A percentile compares a stretch with the other conserved stretches of the same genome.
Conservation (phyloP, 768 basidiomycete species). For the Kwoniella botswanensis region DNA sequence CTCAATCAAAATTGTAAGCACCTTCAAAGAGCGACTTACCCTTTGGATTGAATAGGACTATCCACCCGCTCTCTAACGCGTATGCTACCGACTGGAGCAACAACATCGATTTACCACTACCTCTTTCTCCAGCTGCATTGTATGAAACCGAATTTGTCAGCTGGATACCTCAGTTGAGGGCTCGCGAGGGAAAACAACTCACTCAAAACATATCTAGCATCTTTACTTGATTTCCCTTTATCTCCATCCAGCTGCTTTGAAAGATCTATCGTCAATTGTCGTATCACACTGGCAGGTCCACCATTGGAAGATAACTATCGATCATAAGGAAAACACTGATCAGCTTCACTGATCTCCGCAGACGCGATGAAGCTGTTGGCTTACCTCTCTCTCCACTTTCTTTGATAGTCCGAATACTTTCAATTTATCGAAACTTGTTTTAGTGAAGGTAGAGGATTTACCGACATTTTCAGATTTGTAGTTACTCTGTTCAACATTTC, state of each 20-base stretch:
- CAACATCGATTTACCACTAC: constrained; percentile 80
- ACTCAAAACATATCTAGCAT: constrained; percentile 71
- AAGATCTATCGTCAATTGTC: constrained; percentile 69
- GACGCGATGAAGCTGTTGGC: constrained; percentile 35
- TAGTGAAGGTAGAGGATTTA: constrained; percentile 37
- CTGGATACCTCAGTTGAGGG: constrained; percentile 10
- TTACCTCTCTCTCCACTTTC: constrained; percentile 72
- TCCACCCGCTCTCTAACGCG: constrained; percentile 70
- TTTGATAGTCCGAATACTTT: constrained; percentile 74
- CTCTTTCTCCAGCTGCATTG: constrained; percentile 69
- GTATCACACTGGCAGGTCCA: constrained; percentile 71
- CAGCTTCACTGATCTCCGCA: constrained; percentile 56
- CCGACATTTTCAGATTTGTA: constrained; percentile 37
- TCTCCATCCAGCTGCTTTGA: constrained; percentile 66
- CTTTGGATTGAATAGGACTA: constrained; percentile 83
- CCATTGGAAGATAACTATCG: constrained; percentile 64
- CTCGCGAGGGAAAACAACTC: constrained; percentile 50
- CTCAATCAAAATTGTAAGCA: too few species aligned
- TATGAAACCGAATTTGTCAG: constrained; percentile 20
- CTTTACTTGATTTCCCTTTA: constrained; percentile 59
- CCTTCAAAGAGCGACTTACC: constrained; percentile 60
- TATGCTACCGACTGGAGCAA: constrained; percentile 78
- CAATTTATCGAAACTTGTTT: constrained; percentile 53
- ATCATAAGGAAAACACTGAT: constrained; percentile 59
- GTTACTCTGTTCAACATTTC: constrained; percentile 5